These are phyloP conservation scores for Erysimum cheiri DNA, from an alignment of 441 rosid species.

Conservation along the genomic window DNA sequence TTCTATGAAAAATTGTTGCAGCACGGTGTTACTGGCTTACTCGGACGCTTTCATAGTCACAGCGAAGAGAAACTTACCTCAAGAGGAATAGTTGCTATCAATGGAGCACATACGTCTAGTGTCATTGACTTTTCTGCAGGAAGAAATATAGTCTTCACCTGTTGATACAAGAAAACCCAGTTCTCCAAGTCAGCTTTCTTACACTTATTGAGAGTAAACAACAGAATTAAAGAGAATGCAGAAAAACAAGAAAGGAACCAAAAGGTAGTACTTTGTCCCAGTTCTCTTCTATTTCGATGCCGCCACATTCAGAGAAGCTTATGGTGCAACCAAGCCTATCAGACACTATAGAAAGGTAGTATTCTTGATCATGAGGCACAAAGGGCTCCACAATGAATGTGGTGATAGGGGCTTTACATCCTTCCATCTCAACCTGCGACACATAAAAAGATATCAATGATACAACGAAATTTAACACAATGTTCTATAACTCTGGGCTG, in stretches of 20 bases:
- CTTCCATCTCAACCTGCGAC: conserved; percentile 82
- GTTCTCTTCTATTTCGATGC: conserved; percentile 91
- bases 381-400: conserved; percentile 90
- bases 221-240: neutral
- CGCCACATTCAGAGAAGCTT: conserved; percentile 89
- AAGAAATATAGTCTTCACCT: conserved; percentile 81
- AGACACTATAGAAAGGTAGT: conserved; percentile 72
- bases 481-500: neutral
- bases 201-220: neutral
- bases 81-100: conserved; percentile 90
- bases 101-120: conserved; percentile 76
- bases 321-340: conserved; percentile 83
- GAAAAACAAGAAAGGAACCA: conserved; percentile 4
- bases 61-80: conserved; percentile 54
- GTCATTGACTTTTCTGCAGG: conserved; percentile 69
- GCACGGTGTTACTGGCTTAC: neutral
- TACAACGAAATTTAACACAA: neutral
- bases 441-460: neutral
- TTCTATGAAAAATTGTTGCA: neutral
- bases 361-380: conserved; percentile 80
- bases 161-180: conserved; percentile 34
- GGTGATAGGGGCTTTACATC: conserved; percentile 87
- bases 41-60: neutral
- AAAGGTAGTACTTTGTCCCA: conserved; percentile 70
- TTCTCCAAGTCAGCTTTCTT: neutral